These are phyloP conservation scores for Casuarina equisetifolia DNA, from an alignment of 306 rosid species.

Conservation along the genomic window DNA sequence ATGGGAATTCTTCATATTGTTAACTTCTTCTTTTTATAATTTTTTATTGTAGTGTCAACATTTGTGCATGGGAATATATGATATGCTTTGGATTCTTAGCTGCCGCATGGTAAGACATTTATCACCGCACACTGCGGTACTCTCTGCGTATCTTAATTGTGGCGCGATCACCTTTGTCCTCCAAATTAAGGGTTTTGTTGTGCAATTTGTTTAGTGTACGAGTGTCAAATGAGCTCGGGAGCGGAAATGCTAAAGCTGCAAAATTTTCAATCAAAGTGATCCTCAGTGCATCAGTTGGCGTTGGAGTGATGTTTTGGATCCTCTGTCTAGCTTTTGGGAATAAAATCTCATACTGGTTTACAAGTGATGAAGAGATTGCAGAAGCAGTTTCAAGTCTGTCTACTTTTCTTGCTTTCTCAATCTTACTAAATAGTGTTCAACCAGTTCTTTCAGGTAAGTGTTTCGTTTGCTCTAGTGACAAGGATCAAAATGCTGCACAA, in stretches of 20 bases:
- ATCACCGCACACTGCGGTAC: too few relatives aligned
- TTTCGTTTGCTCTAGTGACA: background rate
- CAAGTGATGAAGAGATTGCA: constrained; percentile 32
- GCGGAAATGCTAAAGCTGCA: constrained; percentile 56
- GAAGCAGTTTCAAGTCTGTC: constrained; percentile 51
- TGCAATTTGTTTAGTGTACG: constrained; percentile 40
- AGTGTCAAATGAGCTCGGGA: constrained; percentile 67
- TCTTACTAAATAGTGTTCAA: constrained; percentile 56
- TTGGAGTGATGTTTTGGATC: constrained; percentile 40
- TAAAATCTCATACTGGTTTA: constrained; percentile 51
- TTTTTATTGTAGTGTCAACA: constrained; percentile 44
- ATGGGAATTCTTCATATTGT: background rate
- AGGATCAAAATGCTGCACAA: too few relatives aligned
- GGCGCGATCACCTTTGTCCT: too few relatives aligned
- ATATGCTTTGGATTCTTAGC: constrained; percentile 50
- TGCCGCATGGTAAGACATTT: constrained; percentile 42
- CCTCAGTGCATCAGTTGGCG: constrained; percentile 33
- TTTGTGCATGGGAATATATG: constrained; percentile 66
- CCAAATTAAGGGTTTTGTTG: background rate
- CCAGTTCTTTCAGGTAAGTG: constrained; percentile 53
- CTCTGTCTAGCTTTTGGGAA: constrained; percentile 45
- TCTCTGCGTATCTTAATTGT: too few relatives aligned
- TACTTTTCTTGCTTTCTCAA: constrained; percentile 47
- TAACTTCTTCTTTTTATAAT: background rate
- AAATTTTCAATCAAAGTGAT: constrained; percentile 47